Conservation (phyloP, 2,329 filamentous ascomycete genomes). For the Fusarium virguliforme region DNA sequence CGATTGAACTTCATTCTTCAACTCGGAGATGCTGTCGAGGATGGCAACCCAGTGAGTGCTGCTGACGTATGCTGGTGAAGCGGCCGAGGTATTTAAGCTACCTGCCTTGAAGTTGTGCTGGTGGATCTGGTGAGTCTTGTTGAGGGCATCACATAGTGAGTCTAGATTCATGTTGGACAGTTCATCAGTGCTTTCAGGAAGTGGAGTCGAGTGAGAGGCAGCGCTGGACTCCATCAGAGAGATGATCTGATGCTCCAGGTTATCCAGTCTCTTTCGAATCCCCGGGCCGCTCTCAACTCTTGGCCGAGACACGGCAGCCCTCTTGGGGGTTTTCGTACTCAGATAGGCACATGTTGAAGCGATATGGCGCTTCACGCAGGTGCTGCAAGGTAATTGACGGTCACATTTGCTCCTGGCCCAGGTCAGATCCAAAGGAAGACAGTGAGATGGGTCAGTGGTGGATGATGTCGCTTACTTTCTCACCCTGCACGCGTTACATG, state of each 20-base stretch:
- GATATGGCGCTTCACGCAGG: conserved; percentile 18
- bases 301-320: not conserved
- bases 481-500: conserved; percentile 15
- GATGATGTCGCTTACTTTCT: conserved; percentile 15
- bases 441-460: not conserved
- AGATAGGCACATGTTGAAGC: conserved; percentile 18
- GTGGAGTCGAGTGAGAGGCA: not conserved
- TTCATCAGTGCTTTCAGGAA: not conserved
- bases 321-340: not conserved
- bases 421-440: not conserved
- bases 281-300: not conserved
- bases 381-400: conserved; percentile 15
- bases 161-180: not conserved
- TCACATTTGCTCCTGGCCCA: conserved; percentile 11
- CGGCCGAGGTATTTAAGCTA: conserved; percentile 6
- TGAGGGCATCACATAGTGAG: not conserved
- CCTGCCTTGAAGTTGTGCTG: not conserved
- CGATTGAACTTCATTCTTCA: conserved; percentile 16
- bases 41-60: conserved; percentile 18
- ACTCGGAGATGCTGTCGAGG: conserved; percentile 21
- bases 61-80: conserved; percentile 12
- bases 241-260: conserved; percentile 9
- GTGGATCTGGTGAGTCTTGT: not conserved
- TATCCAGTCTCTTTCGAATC: not conserved
- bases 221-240: conserved; percentile 2